Evolutionary conservation across 2,329 filamentous ascomycete genomes (phyloP), one percentile per base, ranked within the genome.

Genomic region (Paecilomyces sp.): DNA sequence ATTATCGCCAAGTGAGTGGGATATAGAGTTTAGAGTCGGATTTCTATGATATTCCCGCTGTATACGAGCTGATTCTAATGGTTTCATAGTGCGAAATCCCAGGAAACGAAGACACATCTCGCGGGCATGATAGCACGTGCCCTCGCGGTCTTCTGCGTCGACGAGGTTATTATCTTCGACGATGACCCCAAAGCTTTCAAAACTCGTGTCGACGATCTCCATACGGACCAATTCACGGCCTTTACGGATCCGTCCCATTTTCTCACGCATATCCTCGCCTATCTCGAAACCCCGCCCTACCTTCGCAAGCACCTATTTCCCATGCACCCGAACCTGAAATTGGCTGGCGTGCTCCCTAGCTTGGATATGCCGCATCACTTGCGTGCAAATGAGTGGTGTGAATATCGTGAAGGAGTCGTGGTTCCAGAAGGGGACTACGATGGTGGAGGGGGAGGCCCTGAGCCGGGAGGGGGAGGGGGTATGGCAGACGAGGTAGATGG

Each of bases 301-400:
- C 86, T 96, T 75, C 86, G 90, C 67, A 87, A 87, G 70, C 76
- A 81, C 1, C 80, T 96, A 3, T 93, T 95, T 66, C 87, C 88
- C 1, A 79, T 92, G 63, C 91, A 95, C 69, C 86, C 89, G 9
- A 92, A 95, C 70, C 80, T 95, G 51, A 81, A 85, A 47, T 85
- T 85, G 12, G 90, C 89, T 47, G 90, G 90, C 7, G 81, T 87
- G 47, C 77, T 95, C 30, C 89, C 89, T 0, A 90, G 85, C 68
- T 78, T 95, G 59, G 91, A 95, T 71, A 91, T 94, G 82, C 91
- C 91, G 15, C 90, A 93, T 71, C 91, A 96, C 74, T 81, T 92
- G 8, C 83, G 89, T 63, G 82, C 83, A 13, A 84, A 88, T 58
- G 90, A 95, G 68, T 92, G 88, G 86, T 86, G 91, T 63, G 83